These are phyloP conservation scores for Kwoniella pini DNA, from an alignment of 768 basidiomycete species.

Conservation along the genomic window DNA sequence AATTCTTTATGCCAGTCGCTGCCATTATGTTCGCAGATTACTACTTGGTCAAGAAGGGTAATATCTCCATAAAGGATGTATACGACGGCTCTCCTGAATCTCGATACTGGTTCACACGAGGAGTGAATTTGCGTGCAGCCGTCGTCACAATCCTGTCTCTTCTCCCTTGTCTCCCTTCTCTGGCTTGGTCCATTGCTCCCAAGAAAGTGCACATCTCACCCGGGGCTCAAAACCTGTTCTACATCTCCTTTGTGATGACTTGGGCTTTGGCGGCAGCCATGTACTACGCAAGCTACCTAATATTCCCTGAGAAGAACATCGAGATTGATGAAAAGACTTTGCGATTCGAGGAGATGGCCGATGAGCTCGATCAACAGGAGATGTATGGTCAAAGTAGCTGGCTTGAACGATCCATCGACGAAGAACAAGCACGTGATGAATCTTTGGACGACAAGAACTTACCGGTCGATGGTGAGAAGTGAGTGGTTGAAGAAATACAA, in stretches of 20 bases:
- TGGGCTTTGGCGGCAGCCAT: slow-evolving; percentile 14
- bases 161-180: slow-evolving; percentile 25
- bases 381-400: not conserved
- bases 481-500: too few species aligned
- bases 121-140: slow-evolving; percentile 22
- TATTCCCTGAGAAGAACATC: slow-evolving; percentile 26
- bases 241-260: slow-evolving; percentile 29
- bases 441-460: not conserved
- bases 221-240: slow-evolving; percentile 19
- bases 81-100: slow-evolving; percentile 56
- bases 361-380: slow-evolving; percentile 26
- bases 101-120: slow-evolving; percentile 24
- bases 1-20: not conserved
- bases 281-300: slow-evolving; percentile 19
- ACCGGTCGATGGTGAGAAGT: not conserved
- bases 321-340: slow-evolving; percentile 5
- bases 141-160: slow-evolving; percentile 19
- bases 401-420: not conserved
- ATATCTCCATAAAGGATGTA: slow-evolving; percentile 67
- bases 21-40: slow-evolving; percentile 70
- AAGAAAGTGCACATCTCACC: slow-evolving; percentile 8
- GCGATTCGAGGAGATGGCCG: slow-evolving; percentile 18
- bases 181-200: slow-evolving; percentile 20
- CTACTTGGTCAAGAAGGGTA: slow-evolving; percentile 68
- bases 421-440: not conserved